A percentile compares a stretch with the other conserved stretches of the same genome.
Conservation (phyloP, 345 rosid genomes). For the Lenwebbia sp. region DNA sequence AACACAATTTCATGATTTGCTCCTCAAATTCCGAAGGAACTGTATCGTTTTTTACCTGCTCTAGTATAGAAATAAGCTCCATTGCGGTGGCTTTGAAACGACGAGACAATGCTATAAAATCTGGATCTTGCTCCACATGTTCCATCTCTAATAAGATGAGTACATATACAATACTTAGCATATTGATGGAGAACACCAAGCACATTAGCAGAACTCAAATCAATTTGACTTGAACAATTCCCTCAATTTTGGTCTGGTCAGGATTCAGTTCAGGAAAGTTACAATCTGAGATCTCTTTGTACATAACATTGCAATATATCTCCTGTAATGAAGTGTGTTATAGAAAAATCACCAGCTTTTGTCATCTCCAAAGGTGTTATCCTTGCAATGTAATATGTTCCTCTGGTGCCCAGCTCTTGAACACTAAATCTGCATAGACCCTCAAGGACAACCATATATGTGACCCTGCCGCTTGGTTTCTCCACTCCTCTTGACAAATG, state of each 20-base stretch:
- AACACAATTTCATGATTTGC: neutral
- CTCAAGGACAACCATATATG: slow-evolving; percentile 95
- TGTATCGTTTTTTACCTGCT: slow-evolving; percentile 45
- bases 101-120: slow-evolving; percentile 68
- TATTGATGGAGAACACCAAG: neutral
- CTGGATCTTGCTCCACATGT: slow-evolving; percentile 92
- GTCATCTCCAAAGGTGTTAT: slow-evolving; percentile 91
- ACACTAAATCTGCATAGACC: slow-evolving; percentile 93
- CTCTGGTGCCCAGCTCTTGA: slow-evolving; percentile 87
- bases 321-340: neutral
- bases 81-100: slow-evolving; percentile 92
- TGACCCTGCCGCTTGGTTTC: slow-evolving; percentile 99
- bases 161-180: slow-evolving; percentile 5
- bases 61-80: slow-evolving; percentile 96
- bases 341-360: slow-evolving; percentile 40
- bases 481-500: slow-evolving; percentile 98
- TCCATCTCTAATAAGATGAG: slow-evolving; percentile 62
- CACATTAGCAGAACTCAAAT: neutral
- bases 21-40: neutral
- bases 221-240: neutral
- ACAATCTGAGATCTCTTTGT: neutral
- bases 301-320: neutral
- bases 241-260: neutral
- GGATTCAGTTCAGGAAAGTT: neutral
- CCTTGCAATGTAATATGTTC: slow-evolving; percentile 78